Conservation (phyloP, 768 basidiomycete genomes). For the Peribolospora baueri region DNA sequence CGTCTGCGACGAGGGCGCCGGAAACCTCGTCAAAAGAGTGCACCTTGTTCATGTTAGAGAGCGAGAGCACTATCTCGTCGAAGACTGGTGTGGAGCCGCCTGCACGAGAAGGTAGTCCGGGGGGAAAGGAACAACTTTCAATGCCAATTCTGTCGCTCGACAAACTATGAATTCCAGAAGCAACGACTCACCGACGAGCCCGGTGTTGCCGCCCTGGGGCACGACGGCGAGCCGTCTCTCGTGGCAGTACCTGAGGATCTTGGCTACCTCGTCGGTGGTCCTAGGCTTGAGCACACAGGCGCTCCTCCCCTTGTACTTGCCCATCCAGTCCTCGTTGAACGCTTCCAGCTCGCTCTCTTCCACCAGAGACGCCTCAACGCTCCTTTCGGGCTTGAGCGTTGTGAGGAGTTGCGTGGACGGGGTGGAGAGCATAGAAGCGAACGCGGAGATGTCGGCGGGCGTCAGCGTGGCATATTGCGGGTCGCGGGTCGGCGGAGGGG, state of each 20-base stretch:
- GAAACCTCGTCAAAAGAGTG: slow-evolving; percentile 25
- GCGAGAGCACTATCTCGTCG: slow-evolving; percentile 63
- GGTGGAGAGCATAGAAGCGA: slow-evolving; percentile 18
- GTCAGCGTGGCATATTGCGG: slow-evolving; percentile 15
- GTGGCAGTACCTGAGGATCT: slow-evolving; percentile 69
- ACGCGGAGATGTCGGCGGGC: slow-evolving; percentile 15
- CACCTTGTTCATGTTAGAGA: slow-evolving; percentile 43
- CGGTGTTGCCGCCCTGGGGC: slow-evolving; percentile 96
- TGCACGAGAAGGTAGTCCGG: background rate
- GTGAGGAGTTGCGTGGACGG: slow-evolving; percentile 18
- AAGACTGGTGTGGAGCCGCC: slow-evolving; percentile 61
- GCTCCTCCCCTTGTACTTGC: slow-evolving; percentile 65
- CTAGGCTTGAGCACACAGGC: slow-evolving; percentile 73
- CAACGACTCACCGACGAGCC: slow-evolving; percentile 45
- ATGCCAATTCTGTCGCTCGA: background rate
- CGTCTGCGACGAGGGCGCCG: slow-evolving; percentile 60
- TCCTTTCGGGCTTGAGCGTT: slow-evolving; percentile 7
- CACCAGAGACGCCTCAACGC: slow-evolving; percentile 8
- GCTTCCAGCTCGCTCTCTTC: slow-evolving; percentile 34
- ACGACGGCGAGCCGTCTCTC: slow-evolving; percentile 62
- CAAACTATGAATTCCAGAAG: background rate
- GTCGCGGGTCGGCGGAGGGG: background rate
- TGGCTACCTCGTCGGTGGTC: slow-evolving; percentile 61
- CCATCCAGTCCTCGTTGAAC: slow-evolving; percentile 50
- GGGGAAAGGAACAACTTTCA: background rate